Evolutionary conservation across 2,329 filamentous ascomycete genomes (phyloP), one percentile per base, ranked within the genome.

Genomic region (Thielaviopsis punctulata): DNA sequence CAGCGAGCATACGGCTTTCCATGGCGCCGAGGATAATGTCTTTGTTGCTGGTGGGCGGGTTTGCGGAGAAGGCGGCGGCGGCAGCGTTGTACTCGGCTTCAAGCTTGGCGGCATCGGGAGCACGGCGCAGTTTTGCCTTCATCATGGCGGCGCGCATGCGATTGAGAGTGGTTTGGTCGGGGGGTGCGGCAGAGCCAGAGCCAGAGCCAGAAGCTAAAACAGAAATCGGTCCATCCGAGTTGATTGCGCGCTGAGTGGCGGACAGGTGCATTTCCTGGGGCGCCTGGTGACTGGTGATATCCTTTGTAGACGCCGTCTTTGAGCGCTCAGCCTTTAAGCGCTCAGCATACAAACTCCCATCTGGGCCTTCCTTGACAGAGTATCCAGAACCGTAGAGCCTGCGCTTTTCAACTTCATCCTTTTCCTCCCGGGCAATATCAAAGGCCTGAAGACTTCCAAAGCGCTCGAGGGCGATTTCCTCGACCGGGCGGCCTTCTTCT

Each of bases 91-190:
- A 98, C 58, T 92, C 82, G 19, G 77, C 76, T 63, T 98, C 87
- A 1, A 98, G 75, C 58, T 82, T 75, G 2, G 77, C 77, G 1
- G 80, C 83, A 58, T 94, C 80, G 0, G 86, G 76, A 0, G 85
- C 80, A 15, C 82, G 82, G 56, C 81, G 83, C 46, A 98, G 70
- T 62, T 93, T 94, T 4, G 92, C 92, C 64, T 93, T 95, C 84
- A 98, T 90, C 72, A 96, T 82, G 61, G 92, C 84, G 0, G 92
- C 92, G 58, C 90, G 89, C 48, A 98, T 75, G 56, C 86, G 81
- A 66, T 98, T 98, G 52, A 98, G 71, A 0, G 81, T 72, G 0
- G 86, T 92, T 61, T 84, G 80, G 59, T 94, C 85, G 19, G 93
- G 67, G 18, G 73, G 69, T 0, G 72, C 73, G 4, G 69, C 69